phyloP scores from a whole-genome alignment of 768 basidiomycete genomes.

The Peribolospora kevripleyi region DNA sequence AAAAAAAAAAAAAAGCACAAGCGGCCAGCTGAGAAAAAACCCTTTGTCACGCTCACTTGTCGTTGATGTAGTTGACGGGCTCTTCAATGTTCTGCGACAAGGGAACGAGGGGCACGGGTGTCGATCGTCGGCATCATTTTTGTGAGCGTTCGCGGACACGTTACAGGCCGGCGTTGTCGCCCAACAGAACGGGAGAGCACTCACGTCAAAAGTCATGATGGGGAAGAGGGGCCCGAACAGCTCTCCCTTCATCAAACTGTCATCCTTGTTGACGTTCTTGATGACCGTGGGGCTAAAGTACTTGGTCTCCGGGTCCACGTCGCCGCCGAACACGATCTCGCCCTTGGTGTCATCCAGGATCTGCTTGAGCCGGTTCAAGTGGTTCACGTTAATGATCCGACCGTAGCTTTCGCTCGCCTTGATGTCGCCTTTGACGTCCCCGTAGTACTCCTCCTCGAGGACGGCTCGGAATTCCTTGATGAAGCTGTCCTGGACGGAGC shows the following conservation, averaged over 20 bases:
- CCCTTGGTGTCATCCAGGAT: slow-evolving; percentile 41
- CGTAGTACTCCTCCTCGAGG: neutral
- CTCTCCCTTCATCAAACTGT: slow-evolving; percentile 52
- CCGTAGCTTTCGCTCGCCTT: slow-evolving; percentile 4
- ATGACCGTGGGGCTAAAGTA: slow-evolving; percentile 55
- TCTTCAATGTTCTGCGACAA: slow-evolving; percentile 26
- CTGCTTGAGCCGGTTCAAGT: slow-evolving; percentile 31
- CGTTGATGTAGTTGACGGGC: slow-evolving; percentile 37
- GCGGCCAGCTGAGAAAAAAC: too few species aligned
- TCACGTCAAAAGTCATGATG: slow-evolving; percentile 37
- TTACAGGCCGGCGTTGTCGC: too few species aligned
- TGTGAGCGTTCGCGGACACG: too few species aligned
- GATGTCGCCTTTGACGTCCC: too few species aligned
- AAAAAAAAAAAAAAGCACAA: too few species aligned
- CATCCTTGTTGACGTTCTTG: slow-evolving; percentile 33
- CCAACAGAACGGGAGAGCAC: too few species aligned
- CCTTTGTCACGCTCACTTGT: too few species aligned
- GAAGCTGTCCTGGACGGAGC: too few species aligned
- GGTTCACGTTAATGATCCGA: slow-evolving; percentile 31
- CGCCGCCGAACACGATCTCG: slow-evolving; percentile 38
- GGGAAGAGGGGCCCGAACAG: slow-evolving; percentile 65
- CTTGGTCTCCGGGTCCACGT: slow-evolving; percentile 29
- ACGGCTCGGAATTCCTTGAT: too few species aligned
- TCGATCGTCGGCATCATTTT: too few species aligned
- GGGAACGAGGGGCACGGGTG: too few species aligned